A percentile compares a stretch with the other conserved stretches of the same genome.
Evolutionary conservation across 2,329 filamentous ascomycete genomes (phyloP).

Genomic region (Nigrospora oryzae): DNA sequence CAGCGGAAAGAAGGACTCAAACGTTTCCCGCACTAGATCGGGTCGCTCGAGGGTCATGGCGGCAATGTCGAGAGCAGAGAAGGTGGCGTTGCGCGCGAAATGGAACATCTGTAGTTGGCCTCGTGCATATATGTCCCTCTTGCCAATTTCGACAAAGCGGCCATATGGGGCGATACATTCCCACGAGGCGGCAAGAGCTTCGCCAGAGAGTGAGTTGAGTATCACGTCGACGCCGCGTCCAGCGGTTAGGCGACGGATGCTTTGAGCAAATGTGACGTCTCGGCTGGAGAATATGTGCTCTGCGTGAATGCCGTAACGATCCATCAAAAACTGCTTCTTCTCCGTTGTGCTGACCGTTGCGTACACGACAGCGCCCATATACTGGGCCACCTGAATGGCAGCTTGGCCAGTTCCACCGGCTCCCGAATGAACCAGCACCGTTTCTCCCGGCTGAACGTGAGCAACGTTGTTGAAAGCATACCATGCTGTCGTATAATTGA

Average conservation of each 20-base stretch:
- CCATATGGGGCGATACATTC: background rate
- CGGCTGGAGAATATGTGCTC: slow-evolving; percentile 16
- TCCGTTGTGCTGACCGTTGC: slow-evolving; percentile 14
- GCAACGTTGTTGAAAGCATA: slow-evolving; percentile 12
- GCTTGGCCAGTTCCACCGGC: slow-evolving; percentile 5
- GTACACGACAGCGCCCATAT: slow-evolving; percentile 11
- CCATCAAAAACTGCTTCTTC: slow-evolving; percentile 14
- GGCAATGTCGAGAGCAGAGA: slow-evolving; percentile 4
- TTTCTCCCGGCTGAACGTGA: slow-evolving; percentile 7
- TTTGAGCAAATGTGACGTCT: slow-evolving; percentile 11
- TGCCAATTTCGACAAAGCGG: background rate
- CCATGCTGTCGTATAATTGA: slow-evolving; percentile 10
- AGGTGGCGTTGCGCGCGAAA: background rate
- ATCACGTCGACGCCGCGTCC: slow-evolving; percentile 15
- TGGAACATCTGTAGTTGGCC: background rate
- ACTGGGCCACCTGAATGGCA: slow-evolving; percentile 2
- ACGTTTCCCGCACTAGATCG: background rate
- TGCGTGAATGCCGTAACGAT: slow-evolving; percentile 12
- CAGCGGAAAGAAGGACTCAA: slow-evolving; percentile 4
- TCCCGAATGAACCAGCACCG: slow-evolving; percentile 13
- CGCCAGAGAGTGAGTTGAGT: slow-evolving; percentile 25
- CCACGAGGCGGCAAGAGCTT: background rate
- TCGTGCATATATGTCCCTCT: background rate
- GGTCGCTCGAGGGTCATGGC: slow-evolving; percentile 3
- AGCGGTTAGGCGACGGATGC: slow-evolving; percentile 8